Base-by-base conservation (phyloP, 2,329 filamentous ascomycete species). In the Pyricularia pennisetigena region DNA sequence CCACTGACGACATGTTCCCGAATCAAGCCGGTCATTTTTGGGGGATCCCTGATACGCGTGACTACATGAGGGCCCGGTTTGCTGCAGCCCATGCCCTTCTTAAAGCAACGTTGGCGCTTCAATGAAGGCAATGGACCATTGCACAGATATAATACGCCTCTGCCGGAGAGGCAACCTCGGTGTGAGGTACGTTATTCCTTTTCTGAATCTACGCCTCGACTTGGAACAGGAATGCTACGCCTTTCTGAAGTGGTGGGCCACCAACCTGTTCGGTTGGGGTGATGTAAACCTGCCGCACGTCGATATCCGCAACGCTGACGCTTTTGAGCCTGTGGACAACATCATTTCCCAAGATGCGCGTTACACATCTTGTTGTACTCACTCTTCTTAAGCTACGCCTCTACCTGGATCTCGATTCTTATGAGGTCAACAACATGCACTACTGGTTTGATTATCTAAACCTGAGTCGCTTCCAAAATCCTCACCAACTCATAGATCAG, bases 161-260 rank as follows among this genome's bases (percentile, higher is more conserved):
- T 66, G 61, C 65, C 68, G 61, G n/a, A n/a, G 16, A 5, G 70
- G 71, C 66, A 69, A 66, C 65, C 49, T 71, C 59, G 66, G 67
- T 29, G 5, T 65, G 66, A 71, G 72, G 64, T 66, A 68, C 61
- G 64, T 71, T 54, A 62, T 69, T 10, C 68, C 68, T 6, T 64
- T 57, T 24, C 71, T 77, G 26, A 65, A 75, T 64, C 72, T 78
- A 41, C 74, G 74, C 28, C 72, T 78, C 7, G 75, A 71, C 30
- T 71, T 70, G 30, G 76, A 78, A 62, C 76, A 78, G 68, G 75
- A 76, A 61, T 76, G 75, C 72, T 83, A 82, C 71, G 79, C 82
- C 70, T 83, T 83, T 68, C 41, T 82, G 71, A 84, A 82, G 73
- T 84, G 79, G 81, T 84, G 76, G 75, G 72, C 70, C 5, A 75